Evolutionary conservation across 768 basidiomycete species (phyloP), one percentile per base, ranked within the genome.

Genomic region (Suillus variegatus): DNA sequence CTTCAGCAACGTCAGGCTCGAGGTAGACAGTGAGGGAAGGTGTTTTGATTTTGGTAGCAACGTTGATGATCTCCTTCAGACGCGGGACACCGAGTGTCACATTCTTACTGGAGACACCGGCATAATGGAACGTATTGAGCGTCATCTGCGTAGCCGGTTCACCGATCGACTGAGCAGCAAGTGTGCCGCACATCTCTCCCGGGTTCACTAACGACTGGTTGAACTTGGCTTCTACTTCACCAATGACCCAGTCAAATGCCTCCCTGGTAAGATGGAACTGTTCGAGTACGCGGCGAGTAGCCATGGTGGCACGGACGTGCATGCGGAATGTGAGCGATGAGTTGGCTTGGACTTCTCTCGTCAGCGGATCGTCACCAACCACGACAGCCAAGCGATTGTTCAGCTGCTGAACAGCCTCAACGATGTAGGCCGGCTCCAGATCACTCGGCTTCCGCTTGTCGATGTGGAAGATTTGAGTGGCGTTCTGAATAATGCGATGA

Each of bases 81-180:
- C 97, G 96, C 2, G 97, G 97, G 2, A 99, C 97, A 89, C 97
- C 97, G 65, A 99, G 93, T 0, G 97, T 99, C 60, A 99, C 97
- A 79, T 97, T 98, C 81, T 99, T 99, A 74, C 93, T 95, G n/a
- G 97, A 97, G 32, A 99, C 97, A 90, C 97, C 97, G 66, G 97
- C 97, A 76, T 98, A 99, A 79, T 99, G 97, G 93, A 99, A 99
- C 0, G 97, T 99, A 78, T 99, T 99, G 65, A 99, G 79, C 7
- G 97, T 99, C 97, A 99, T 99, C 80, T 99, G 97, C 0, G 97
- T 99, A 5, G 97, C 97, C 0, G 97, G 97, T 82, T 99, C 97
- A 77, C 97, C 97, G 69, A 99, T 99, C 0, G 97, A 99, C 80
- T 99, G 97, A 0, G 97, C 97, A 44, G 97, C 92, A 25, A 99